Conservation (phyloP, 2,329 filamentous ascomycete genomes). For the Penicillium digitatum region DNA sequence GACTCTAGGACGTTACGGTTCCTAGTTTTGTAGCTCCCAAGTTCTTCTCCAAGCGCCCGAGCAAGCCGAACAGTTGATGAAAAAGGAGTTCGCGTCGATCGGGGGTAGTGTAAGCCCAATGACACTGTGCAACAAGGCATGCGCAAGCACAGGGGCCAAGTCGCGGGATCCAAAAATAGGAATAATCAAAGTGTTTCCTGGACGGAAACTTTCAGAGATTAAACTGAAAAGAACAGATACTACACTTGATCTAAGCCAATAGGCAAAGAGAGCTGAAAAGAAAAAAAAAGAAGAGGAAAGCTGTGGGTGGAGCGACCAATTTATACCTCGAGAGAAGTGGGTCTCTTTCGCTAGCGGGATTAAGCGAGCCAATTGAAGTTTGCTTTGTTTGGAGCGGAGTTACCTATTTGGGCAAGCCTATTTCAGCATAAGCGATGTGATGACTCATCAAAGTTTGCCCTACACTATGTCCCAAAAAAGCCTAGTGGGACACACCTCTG, state of each 20-base stretch:
- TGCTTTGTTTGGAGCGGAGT: neutral
- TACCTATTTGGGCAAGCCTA: neutral
- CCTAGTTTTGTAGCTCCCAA: too few species aligned
- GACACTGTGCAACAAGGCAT: constrained; percentile 65
- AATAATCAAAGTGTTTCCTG: constrained; percentile 72
- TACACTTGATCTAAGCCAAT: constrained; percentile 86
- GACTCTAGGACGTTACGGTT: too few species aligned
- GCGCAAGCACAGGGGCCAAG: constrained; percentile 68
- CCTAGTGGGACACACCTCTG: constrained; percentile 27
- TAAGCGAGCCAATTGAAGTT: constrained; percentile 6
- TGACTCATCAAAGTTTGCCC: neutral
- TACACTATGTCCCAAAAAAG: constrained; percentile 12
- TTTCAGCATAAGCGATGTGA: neutral
- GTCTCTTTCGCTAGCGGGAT: neutral
- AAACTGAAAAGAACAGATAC: constrained; percentile 99
- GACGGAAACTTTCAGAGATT: constrained; percentile 82
- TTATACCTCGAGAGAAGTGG: constrained; percentile 29
- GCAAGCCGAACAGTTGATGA: constrained; percentile 56
- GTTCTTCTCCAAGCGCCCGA: constrained; percentile 59
- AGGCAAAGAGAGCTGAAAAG: constrained; percentile 52
- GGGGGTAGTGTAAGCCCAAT: constrained; percentile 71
- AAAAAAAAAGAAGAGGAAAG: constrained; percentile 44
- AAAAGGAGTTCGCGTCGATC: constrained; percentile 62
- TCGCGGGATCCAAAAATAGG: constrained; percentile 65
- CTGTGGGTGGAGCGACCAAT: constrained; percentile 15